phyloP scores from a whole-genome alignment of 2,329 filamentous ascomycete genomes.

The Colletotrichum spaethianum region DNA sequence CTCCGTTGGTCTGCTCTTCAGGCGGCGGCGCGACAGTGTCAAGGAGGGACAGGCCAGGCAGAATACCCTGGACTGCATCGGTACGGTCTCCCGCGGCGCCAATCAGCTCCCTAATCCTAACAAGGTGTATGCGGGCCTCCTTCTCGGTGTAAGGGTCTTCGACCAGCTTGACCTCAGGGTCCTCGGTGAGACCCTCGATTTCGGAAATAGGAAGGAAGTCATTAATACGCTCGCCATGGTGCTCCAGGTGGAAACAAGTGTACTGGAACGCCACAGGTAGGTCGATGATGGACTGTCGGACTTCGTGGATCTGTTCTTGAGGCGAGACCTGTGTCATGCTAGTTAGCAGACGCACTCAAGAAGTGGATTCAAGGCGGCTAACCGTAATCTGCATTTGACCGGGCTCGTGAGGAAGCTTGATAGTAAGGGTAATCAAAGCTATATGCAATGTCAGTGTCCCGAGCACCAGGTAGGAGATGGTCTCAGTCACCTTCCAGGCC shows the following conservation, averaged over 20 bases:
- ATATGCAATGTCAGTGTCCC: constrained; percentile 44
- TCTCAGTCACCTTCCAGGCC: constrained; percentile 30
- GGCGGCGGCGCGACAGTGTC: constrained; percentile 76
- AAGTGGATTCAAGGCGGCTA: constrained; percentile 48
- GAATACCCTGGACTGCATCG: constrained; percentile 87
- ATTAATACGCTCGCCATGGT: constrained; percentile 90
- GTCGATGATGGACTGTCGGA: constrained; percentile 96
- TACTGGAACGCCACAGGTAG: constrained; percentile 94
- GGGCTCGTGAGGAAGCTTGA: constrained; percentile 85
- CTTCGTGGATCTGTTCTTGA: constrained; percentile 97
- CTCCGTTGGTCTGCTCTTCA: constrained; percentile 56
- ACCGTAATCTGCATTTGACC: constrained; percentile 90
- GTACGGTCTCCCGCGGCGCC: constrained; percentile 91
- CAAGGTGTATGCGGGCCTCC: constrained; percentile 94
- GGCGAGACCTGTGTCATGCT: constrained; percentile 77
- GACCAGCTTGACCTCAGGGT: constrained; percentile 85
- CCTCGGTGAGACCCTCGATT: constrained; percentile 81
- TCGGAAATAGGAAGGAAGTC: constrained; percentile 95
- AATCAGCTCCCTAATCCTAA: constrained; percentile 92
- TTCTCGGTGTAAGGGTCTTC: constrained; percentile 99
- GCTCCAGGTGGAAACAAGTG: constrained; percentile 98
- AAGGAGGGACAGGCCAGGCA: constrained; percentile 88
- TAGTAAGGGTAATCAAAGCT: constrained; percentile 75
- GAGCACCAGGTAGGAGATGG: neutral
- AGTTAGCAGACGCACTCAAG: constrained; percentile 28